Conservation (phyloP, 805 yeast species). For the Yarrowia sp. region DNA sequence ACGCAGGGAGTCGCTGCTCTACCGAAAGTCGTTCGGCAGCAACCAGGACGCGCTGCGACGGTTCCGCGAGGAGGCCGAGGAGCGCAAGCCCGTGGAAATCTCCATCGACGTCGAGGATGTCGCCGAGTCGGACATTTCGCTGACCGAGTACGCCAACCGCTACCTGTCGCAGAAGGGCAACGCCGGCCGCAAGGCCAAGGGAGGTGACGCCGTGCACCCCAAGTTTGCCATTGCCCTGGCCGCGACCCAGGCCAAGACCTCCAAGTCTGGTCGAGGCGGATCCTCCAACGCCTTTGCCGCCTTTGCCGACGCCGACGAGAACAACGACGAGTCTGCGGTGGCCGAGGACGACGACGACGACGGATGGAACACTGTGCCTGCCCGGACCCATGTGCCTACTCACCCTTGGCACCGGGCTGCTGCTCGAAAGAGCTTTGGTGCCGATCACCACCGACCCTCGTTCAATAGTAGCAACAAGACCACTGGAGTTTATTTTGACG, state of each 20-base stretch:
- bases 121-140: constrained; percentile 27
- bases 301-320: constrained; percentile 24
- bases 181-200: background rate
- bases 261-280: constrained; percentile 10
- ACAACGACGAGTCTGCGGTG: constrained; percentile 23
- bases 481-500: constrained; percentile 25
- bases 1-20: constrained; percentile 16
- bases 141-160: constrained; percentile 29
- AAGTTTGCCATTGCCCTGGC: constrained; percentile 30
- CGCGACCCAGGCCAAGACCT: constrained; percentile 26
- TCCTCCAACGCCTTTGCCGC: constrained; percentile 26
- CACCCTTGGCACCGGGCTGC: constrained; percentile 27
- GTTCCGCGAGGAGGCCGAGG: constrained; percentile 26
- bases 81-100: constrained; percentile 22
- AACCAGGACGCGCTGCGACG: constrained; percentile 24
- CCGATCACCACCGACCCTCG: constrained; percentile 27
- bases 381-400: constrained; percentile 29
- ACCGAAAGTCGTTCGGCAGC: constrained; percentile 23
- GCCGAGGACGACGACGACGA: constrained; percentile 30
- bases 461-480: constrained; percentile 27
- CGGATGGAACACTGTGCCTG: constrained; percentile 34
- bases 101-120: constrained; percentile 28
- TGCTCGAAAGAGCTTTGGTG: constrained; percentile 19
- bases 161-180: constrained; percentile 25
- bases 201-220: constrained; percentile 27